Evolutionary conservation across 441 rosid species (phyloP), one percentile per base, ranked within the genome.

Genomic region (Gossypium davidsonii): DNA sequence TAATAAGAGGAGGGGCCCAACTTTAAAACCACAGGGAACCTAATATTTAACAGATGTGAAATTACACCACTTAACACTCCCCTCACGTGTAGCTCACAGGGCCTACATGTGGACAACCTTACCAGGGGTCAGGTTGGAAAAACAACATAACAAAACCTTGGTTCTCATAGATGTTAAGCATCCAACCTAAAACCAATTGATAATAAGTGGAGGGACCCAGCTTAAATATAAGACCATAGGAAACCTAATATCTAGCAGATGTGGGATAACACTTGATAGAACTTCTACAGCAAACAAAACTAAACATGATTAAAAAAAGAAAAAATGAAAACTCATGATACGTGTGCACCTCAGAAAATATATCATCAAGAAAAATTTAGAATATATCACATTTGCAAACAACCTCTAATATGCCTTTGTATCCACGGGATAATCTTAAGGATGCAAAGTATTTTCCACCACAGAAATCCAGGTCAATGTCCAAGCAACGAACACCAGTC

Each of bases 351-450:
- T 44, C 44, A 9, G 56, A 70, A 17, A 46, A 18, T 71, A 65
- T 26, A 73, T 34, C 57, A 57, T 57, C 10, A 66, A 59, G 8
- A 39, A 12, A 78, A 74, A 15, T 25, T n/a, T 14, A 20, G 75
- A 53, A 51, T 26, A 58, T 37, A 79, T 17, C 6, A 59, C 51
- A 72, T 48, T 70, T 10, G 75, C 61, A 78, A 68, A 74, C 62
- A 77, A 94, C 99, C 99, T 95, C 97, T 77, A 95, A 81, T 81
- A 85, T 86, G 89, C 98, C 99, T 80, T 79, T 85, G 70, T 80
- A 76, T 63, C 98, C 98, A 77, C 96, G 91, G 74, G 91, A 90
- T 83, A 95, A 79, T 82, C 97, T 86, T 73, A 95, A 83, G 64
- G 86, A 82, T 71, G 96, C 95, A 80, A 84, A 84, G 80, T 83